Conservation (phyloP, 1,284 basidiomycete species). For the Uromyces viciae-fabae region DNA sequence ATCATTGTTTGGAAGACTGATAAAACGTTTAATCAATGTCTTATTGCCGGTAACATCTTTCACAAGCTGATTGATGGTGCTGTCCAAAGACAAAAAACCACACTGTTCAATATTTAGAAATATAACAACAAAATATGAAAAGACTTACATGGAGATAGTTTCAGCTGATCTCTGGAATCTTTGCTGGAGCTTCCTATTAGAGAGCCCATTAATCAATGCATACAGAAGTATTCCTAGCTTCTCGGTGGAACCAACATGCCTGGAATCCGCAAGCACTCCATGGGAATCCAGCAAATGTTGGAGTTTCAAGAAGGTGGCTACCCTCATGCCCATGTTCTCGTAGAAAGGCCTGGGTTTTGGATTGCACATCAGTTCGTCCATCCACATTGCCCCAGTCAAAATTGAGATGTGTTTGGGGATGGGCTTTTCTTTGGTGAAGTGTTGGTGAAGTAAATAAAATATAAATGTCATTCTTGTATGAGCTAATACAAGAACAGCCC, state of each 20-base stretch:
- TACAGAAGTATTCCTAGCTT: neutral
- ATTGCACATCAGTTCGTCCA: neutral
- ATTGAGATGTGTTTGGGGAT: neutral
- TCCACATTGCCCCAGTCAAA: neutral
- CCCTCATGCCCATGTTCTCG: neutral
- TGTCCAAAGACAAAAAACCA: too few species aligned
- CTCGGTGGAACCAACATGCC: neutral
- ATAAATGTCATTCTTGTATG: neutral
- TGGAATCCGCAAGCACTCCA: neutral
- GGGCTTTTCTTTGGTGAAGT: neutral
- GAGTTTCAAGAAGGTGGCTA: neutral
- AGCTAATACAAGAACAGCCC: neutral
- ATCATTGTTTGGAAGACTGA: neutral
- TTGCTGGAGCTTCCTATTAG: constrained; percentile 1
- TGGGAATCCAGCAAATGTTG: neutral
- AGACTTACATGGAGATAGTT: neutral
- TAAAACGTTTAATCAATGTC: neutral
- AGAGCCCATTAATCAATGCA: neutral
- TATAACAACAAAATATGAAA: too few species aligned
- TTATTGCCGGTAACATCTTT: neutral
- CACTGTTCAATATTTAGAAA: too few species aligned
- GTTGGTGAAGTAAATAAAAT: neutral
- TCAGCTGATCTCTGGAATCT: neutral
- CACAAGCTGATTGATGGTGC: neutral
- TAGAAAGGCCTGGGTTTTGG: neutral